Conservation (phyloP, 345 rosid species). For the Bretschneidera sinensis region DNA sequence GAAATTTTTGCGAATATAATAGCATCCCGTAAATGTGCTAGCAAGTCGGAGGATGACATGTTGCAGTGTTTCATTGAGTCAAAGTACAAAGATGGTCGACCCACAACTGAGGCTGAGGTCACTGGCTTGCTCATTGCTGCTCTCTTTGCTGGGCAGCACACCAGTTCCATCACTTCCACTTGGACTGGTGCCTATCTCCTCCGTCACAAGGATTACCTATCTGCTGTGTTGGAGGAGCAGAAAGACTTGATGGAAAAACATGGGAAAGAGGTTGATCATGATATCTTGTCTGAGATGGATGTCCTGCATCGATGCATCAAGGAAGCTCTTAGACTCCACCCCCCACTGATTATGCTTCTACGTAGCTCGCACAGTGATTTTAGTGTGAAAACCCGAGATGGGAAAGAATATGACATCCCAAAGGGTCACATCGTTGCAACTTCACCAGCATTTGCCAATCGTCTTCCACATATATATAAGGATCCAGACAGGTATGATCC, state of each 20-base stretch:
- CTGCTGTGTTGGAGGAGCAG: slow-evolving; percentile 76
- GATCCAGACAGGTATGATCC: slow-evolving; percentile 86
- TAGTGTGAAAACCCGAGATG: slow-evolving; percentile 69
- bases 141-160: slow-evolving; percentile 97
- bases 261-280: slow-evolving; percentile 85
- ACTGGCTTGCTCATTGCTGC: slow-evolving; percentile 96
- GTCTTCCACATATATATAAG: slow-evolving; percentile 73
- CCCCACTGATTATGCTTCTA: slow-evolving; percentile 85
- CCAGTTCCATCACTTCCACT: slow-evolving; percentile 97
- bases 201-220: slow-evolving; percentile 53
- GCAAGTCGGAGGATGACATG: no score
- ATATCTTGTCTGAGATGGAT: slow-evolving; percentile 88
- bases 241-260: slow-evolving; percentile 60
- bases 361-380: slow-evolving; percentile 85
- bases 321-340: slow-evolving; percentile 96
- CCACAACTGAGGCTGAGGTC: slow-evolving; percentile 80
- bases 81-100: slow-evolving; percentile 86
- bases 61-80: slow-evolving; percentile 95
- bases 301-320: slow-evolving; percentile 83
- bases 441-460: slow-evolving; percentile 94
- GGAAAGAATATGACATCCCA: slow-evolving; percentile 79
- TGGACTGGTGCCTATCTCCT: no score
- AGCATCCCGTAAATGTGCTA: slow-evolving; percentile 64
- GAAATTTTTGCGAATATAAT: slow-evolving; percentile 75
- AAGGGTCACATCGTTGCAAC: slow-evolving; percentile 94